phyloP scores from a whole-genome alignment of 345 rosid species.

The Citropsis articulata region DNA sequence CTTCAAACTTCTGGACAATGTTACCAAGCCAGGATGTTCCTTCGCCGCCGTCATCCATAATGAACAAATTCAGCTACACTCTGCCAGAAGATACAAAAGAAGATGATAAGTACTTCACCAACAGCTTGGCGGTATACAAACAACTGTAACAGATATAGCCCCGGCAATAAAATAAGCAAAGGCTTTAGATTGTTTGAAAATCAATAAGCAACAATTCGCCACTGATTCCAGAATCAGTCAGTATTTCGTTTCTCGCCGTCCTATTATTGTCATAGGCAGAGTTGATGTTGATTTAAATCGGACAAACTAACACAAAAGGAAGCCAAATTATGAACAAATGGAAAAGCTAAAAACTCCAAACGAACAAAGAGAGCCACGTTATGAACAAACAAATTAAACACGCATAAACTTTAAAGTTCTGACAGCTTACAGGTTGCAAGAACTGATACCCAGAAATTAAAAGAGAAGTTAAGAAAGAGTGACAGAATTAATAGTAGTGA shows the following conservation, averaged over 20 bases:
- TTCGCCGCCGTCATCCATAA: conserved; percentile 15
- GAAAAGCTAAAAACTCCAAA: neutral
- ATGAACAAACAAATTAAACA: neutral
- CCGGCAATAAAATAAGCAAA: neutral
- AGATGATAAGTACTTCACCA: neutral
- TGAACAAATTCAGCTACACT: neutral
- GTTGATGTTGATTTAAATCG: neutral
- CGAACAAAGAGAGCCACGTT: neutral
- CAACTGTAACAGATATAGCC: neutral
- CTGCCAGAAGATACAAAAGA: neutral
- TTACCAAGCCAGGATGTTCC: conserved; percentile 28
- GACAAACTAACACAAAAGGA: neutral
- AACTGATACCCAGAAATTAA: conserved; percentile 1
- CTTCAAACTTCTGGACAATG: conserved; percentile 31
- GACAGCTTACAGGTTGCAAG: neutral
- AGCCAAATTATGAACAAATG: neutral
- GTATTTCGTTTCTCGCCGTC: neutral
- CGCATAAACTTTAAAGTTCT: neutral
- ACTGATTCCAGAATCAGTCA: neutral
- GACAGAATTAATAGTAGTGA: neutral
- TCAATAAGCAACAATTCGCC: neutral
- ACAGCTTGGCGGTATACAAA: neutral
- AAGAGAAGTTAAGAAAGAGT: neutral
- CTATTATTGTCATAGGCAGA: neutral
- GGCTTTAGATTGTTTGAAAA: neutral